phyloP scores from a whole-genome alignment of 2,329 filamentous ascomycete genomes.

The Pseudogymnoascus sp. region DNA sequence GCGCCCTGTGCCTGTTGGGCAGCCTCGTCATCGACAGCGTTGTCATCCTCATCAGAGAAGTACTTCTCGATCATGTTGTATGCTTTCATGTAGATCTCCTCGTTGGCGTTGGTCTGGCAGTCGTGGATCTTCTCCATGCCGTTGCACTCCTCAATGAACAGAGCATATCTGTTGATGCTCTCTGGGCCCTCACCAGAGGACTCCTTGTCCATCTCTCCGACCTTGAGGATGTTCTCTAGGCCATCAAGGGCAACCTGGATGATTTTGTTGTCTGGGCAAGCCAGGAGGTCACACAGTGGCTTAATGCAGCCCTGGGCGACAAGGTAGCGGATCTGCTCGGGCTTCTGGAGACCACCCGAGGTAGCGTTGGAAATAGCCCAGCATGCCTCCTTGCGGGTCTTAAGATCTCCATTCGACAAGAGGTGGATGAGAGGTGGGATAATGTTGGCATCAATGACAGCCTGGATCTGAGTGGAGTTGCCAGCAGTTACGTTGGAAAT shows the following conservation, averaged over 20 bases:
- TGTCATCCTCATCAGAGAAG: conserved; percentile 96
- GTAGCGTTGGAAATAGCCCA: conserved; percentile 99
- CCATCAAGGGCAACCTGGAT: conserved; percentile 97
- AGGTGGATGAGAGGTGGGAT: conserved; percentile 94
- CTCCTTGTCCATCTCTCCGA: conserved; percentile 97
- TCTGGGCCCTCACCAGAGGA: conserved; percentile 65
- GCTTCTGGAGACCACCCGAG: conserved; percentile 94
- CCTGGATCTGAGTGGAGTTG: conserved; percentile 95
- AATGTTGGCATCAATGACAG: conserved; percentile 93
- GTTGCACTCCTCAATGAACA: conserved; percentile 97
- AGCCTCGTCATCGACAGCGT: conserved; percentile 63
- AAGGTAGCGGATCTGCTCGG: conserved; percentile 94
- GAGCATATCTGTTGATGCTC: conserved; percentile 88
- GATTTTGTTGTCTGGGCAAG: conserved; percentile 99
- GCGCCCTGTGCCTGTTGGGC: conserved; percentile 57
- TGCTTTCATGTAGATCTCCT: conserved; percentile 99
- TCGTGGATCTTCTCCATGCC: conserved; percentile 99
- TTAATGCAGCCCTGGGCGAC: conserved; percentile 93
- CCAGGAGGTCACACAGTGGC: conserved; percentile 88
- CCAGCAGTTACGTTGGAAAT: conserved; percentile 98
- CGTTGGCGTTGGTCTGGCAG: conserved; percentile 99
- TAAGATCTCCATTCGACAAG: conserved; percentile 92
- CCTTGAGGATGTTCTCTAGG: conserved; percentile 98
- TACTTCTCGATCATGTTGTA: conserved; percentile 99
- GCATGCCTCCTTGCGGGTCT: conserved; percentile 98